A percentile compares a stretch with the other conserved stretches of the same genome.
Conservation (phyloP, 2,329 filamentous ascomycete species). For the Neonectria magnoliae region DNA sequence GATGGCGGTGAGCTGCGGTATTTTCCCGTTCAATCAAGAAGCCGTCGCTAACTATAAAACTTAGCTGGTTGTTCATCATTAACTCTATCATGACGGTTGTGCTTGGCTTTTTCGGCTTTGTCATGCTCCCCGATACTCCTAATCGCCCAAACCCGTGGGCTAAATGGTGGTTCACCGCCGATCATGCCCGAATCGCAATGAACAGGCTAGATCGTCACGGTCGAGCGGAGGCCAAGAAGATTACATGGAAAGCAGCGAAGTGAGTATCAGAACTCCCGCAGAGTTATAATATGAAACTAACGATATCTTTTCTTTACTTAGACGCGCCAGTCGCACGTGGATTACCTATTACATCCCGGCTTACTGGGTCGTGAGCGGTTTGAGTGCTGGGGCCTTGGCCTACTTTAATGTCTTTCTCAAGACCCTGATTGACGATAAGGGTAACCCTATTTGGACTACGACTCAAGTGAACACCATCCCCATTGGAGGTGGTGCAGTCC, state of each 20-base stretch:
- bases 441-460: conserved; percentile 42
- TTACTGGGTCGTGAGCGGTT: conserved; percentile 25
- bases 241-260: conserved; percentile 40
- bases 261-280: background rate
- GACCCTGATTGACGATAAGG: conserved; percentile 37
- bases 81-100: conserved; percentile 14
- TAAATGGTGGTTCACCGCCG: conserved; percentile 42
- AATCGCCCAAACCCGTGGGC: conserved; percentile 36
- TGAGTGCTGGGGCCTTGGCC: conserved; percentile 9
- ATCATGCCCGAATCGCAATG: conserved; percentile 42
- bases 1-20: conserved; percentile 50
- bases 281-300: background rate
- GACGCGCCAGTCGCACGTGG: conserved; percentile 43
- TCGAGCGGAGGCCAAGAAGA: conserved; percentile 35
- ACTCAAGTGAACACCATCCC: conserved; percentile 63
- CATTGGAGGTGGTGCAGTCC: conserved; percentile 51
- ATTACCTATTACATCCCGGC: conserved; percentile 39
- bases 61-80: conserved; percentile 17
- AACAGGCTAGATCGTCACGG: conserved; percentile 40
- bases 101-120: conserved; percentile 17
- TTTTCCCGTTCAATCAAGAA: background rate
- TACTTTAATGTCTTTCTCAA: conserved; percentile 50
- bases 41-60: background rate
- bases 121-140: conserved; percentile 19
- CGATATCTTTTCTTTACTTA: background rate